Percentiles rank a stretch among this genome's conserved stretches.
Evolutionary conservation across 140 eudicot genomes (phyloP).

Genomic region (Flaveria floridana): DNA sequence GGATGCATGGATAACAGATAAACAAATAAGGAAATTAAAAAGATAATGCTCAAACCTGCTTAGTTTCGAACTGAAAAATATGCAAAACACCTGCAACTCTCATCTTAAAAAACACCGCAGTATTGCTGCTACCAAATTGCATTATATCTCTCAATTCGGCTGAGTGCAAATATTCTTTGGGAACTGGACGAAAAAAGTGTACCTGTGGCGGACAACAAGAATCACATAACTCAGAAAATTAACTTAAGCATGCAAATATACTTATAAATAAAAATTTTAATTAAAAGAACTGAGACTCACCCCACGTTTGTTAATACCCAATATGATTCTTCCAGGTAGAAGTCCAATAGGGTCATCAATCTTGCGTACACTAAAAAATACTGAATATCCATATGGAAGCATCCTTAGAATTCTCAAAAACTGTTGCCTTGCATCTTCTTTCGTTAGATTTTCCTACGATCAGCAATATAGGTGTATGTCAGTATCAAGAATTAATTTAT

Average conservation of each 20-base stretch:
- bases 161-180: constrained; percentile 93
- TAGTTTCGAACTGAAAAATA: constrained; percentile 95
- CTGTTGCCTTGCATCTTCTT: constrained; percentile 97
- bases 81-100: constrained; percentile 98
- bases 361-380: constrained; percentile 91
- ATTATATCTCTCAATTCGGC: constrained; percentile 97
- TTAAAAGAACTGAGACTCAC: constrained; percentile 41
- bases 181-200: constrained; percentile 99
- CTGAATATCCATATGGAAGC: constrained; percentile 96
- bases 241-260: neutral
- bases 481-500: neutral
- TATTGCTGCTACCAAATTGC: constrained; percentile 99
- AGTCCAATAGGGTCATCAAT: constrained; percentile 99
- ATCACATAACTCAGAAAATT: neutral
- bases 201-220: constrained; percentile 49
- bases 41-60: constrained; percentile 56
- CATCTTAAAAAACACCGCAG: constrained; percentile 98
- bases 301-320: constrained; percentile 98
- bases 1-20: neutral
- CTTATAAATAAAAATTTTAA: neutral
- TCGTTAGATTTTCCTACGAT: constrained; percentile 74
- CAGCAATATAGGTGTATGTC: constrained; percentile 25
- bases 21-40: neutral
- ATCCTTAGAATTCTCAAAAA: constrained; percentile 76
- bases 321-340: constrained; percentile 80